These are phyloP conservation scores for Alloascoidea africana DNA, from an alignment of 805 yeast genomes.

Conservation along the genomic window DNA sequence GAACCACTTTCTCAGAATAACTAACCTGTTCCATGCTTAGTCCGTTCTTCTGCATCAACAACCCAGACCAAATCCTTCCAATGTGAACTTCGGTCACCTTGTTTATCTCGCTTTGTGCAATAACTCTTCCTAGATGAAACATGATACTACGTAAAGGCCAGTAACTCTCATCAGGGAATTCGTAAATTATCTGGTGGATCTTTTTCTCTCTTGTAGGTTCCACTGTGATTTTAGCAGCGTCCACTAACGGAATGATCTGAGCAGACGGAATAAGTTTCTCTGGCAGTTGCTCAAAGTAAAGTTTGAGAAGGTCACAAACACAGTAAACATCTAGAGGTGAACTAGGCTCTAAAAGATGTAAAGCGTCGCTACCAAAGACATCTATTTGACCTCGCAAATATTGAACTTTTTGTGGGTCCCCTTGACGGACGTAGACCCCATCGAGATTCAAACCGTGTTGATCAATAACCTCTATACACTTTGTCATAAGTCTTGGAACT, in stretches of 20 bases:
- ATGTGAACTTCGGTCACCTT: slow-evolving; percentile 73
- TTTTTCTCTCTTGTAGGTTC: slow-evolving; percentile 47
- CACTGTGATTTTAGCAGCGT: slow-evolving; percentile 55
- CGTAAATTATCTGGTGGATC: slow-evolving; percentile 76
- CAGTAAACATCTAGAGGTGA: slow-evolving; percentile 62
- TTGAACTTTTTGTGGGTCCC: slow-evolving; percentile 14
- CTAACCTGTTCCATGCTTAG: slow-evolving; percentile 21
- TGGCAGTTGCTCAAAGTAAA: slow-evolving; percentile 73
- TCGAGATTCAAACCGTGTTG: slow-evolving; percentile 53
- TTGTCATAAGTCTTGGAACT: slow-evolving; percentile 64
- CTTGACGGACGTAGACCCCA: slow-evolving; percentile 66
- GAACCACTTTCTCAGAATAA: slow-evolving; percentile 52
- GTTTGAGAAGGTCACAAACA: slow-evolving; percentile 73
- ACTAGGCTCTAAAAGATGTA: slow-evolving; percentile 22
- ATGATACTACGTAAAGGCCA: slow-evolving; percentile 77
- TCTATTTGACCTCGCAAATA: background rate
- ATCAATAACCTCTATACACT: slow-evolving; percentile 61
- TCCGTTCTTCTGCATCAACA: slow-evolving; percentile 53
- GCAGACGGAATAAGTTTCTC: slow-evolving; percentile 68
- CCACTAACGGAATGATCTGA: slow-evolving; percentile 45
- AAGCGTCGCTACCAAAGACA: slow-evolving; percentile 35
- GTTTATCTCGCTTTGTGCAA: slow-evolving; percentile 43
- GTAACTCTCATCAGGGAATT: slow-evolving; percentile 88
- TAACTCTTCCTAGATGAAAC: slow-evolving; percentile 72
- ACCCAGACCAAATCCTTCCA: slow-evolving; percentile 93